Evolutionary conservation across 2,329 filamentous ascomycete species (phyloP).

Genomic region (Beauveria sp.): DNA sequence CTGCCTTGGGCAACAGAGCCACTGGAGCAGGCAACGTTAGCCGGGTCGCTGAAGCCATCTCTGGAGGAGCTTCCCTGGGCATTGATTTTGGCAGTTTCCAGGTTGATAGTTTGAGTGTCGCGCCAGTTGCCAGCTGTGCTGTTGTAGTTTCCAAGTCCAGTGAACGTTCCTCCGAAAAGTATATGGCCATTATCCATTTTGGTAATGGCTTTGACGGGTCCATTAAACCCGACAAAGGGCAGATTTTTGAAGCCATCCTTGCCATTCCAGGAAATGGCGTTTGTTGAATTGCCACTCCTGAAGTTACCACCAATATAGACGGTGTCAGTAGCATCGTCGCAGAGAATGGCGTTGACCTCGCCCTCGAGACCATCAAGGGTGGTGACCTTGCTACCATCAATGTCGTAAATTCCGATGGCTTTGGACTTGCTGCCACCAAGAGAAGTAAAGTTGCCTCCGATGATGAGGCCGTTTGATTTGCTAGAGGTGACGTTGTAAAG

Average conservation of each 20-base stretch:
- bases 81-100: slow-evolving; percentile 69
- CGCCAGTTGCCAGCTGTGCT: slow-evolving; percentile 53
- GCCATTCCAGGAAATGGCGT: slow-evolving; percentile 76
- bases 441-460: slow-evolving; percentile 95
- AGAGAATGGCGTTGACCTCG: slow-evolving; percentile 73
- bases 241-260: slow-evolving; percentile 70
- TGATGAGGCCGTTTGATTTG: slow-evolving; percentile 62
- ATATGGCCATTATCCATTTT: slow-evolving; percentile 76
- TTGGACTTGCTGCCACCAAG: slow-evolving; percentile 68
- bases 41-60: slow-evolving; percentile 64
- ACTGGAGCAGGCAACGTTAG: slow-evolving; percentile 71
- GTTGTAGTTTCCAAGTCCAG: slow-evolving; percentile 69
- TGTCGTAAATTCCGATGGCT: slow-evolving; percentile 75
- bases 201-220: slow-evolving; percentile 77
- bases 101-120: slow-evolving; percentile 74
- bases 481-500: slow-evolving; percentile 61
- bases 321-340: slow-evolving; percentile 67
- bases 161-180: slow-evolving; percentile 86
- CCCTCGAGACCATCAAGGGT: slow-evolving; percentile 77
- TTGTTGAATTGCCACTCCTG: slow-evolving; percentile 70
- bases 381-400: slow-evolving; percentile 59
- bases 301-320: slow-evolving; percentile 92
- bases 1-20: slow-evolving; percentile 61
- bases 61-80: slow-evolving; percentile 54
- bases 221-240: slow-evolving; percentile 91